Evolutionary conservation across 2,329 filamentous ascomycete genomes (phyloP).

Genomic region (Apiospora arundinis): DNA sequence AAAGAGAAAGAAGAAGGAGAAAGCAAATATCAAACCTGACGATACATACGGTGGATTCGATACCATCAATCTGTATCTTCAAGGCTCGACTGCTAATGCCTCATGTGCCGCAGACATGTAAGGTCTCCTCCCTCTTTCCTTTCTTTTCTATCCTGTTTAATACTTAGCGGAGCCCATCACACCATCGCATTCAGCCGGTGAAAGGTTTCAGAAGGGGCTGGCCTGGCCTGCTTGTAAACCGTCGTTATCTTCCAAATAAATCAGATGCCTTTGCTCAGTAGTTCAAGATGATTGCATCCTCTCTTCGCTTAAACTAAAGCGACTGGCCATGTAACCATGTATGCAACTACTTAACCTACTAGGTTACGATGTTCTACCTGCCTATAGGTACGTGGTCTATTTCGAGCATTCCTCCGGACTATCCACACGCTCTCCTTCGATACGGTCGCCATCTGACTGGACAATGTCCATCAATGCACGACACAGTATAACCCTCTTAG

Average conservation of each 20-base stretch:
- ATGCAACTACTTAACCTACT: background rate
- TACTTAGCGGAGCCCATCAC: conserved; percentile 13
- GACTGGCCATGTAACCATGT: too few species aligned
- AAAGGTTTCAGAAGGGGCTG: conserved; percentile 5
- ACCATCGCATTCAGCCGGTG: conserved; percentile 10
- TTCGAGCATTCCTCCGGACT: background rate
- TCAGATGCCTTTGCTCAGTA: background rate
- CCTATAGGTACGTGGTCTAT: conserved; percentile 2
- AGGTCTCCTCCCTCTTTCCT: background rate
- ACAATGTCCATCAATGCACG: background rate
- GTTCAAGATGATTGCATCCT: background rate
- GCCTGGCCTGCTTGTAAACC: background rate
- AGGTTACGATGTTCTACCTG: background rate
- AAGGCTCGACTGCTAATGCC: background rate
- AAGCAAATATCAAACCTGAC: background rate
- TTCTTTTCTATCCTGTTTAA: background rate
- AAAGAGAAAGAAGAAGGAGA: background rate
- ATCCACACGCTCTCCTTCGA: background rate
- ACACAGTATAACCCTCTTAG: background rate
- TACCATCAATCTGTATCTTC: background rate
- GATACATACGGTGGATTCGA: background rate
- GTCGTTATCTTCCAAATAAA: background rate
- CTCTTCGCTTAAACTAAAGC: background rate
- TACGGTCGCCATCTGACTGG: background rate
- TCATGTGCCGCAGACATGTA: background rate